A percentile compares a stretch with the other conserved stretches of the same genome.
Evolutionary conservation across 2,329 filamentous ascomycete genomes (phyloP).

Genomic region (Colletotrichum simmondsii): DNA sequence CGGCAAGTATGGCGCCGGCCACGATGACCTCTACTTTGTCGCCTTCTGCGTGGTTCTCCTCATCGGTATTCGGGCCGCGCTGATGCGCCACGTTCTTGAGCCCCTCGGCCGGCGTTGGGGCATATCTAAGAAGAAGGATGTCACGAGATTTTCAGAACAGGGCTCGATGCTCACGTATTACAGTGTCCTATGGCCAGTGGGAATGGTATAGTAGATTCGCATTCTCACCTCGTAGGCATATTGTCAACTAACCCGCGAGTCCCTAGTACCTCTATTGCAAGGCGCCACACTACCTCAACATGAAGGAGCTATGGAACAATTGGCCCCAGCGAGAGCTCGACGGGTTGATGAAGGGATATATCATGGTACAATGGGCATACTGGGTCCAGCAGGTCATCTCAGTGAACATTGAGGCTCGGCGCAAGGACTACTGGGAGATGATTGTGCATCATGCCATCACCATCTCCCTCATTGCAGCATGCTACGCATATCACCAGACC

Average conservation of each 20-base stretch:
- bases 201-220: not conserved
- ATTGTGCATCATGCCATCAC: constrained; percentile 2
- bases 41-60: not conserved
- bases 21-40: constrained; percentile 12
- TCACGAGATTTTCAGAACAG: not conserved
- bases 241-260: not conserved
- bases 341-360: constrained; percentile 17
- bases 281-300: not conserved
- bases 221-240: not conserved
- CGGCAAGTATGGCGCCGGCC: constrained; percentile 1
- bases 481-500: constrained; percentile 14
- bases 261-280: constrained; percentile 1
- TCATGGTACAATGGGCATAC: constrained; percentile 15
- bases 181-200: not conserved
- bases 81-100: constrained; percentile 1
- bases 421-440: constrained; percentile 14
- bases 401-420: constrained; percentile 8
- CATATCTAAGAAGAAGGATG: not conserved
- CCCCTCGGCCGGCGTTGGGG: not conserved
- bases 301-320: constrained; percentile 3
- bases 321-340: constrained; percentile 12
- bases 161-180: constrained; percentile 5
- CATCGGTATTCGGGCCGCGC: not conserved
- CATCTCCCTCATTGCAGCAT: not conserved
- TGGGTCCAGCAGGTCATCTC: constrained; percentile 24